A percentile compares a stretch with the other conserved stretches of the same genome.
Evolutionary conservation across 495 filamentous ascomycete species (phyloP).

Genomic region (Penicillium cosmopolitanum): DNA sequence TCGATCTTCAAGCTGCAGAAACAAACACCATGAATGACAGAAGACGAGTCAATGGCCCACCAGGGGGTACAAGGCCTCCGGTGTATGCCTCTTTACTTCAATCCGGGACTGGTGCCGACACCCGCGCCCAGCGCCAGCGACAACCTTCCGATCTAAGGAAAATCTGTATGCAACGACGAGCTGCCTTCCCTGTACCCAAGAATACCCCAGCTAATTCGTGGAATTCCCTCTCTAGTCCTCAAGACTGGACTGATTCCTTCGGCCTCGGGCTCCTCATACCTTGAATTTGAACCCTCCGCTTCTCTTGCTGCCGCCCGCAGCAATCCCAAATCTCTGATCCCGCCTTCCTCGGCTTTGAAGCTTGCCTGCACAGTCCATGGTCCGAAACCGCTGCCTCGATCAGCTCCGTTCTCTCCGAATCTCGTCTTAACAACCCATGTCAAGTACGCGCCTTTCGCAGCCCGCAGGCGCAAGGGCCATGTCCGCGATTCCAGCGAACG

Average conservation of each 20-base stretch:
- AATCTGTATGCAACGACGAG: conserved; percentile 63
- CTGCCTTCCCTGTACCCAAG: not conserved
- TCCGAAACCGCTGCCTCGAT: conserved; percentile 85
- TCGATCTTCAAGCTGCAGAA: conserved; percentile 10
- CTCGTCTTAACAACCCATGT: conserved; percentile 88
- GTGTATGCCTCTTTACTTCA: conserved; percentile 59
- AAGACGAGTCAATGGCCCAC: conserved; percentile 87
- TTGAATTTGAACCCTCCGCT: conserved; percentile 74
- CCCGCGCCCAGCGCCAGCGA: conserved; percentile 55
- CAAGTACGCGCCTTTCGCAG: conserved; percentile 95
- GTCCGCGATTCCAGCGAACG: conserved; percentile 84
- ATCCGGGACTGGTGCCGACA: conserved; percentile 38
- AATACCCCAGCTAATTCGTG: conserved; percentile 1
- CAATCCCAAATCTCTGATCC: conserved; percentile 48
- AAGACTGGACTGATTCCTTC: conserved; percentile 92
- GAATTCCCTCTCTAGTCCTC: conserved; percentile 60
- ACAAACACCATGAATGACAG: conserved; percentile 72
- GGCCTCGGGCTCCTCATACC: conserved; percentile 90
- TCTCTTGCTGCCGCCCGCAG: conserved; percentile 52
- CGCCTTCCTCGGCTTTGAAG: conserved; percentile 71
- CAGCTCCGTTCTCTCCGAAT: conserved; percentile 85
- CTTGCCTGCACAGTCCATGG: conserved; percentile 91
- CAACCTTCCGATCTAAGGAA: conserved; percentile 71
- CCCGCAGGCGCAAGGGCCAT: conserved; percentile 79
- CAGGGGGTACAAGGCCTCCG: conserved; percentile 75